Evolutionary conservation across 345 rosid species (phyloP), one percentile per base, ranked within the genome.

Genomic region (Zanthoxylum bungeanum): DNA sequence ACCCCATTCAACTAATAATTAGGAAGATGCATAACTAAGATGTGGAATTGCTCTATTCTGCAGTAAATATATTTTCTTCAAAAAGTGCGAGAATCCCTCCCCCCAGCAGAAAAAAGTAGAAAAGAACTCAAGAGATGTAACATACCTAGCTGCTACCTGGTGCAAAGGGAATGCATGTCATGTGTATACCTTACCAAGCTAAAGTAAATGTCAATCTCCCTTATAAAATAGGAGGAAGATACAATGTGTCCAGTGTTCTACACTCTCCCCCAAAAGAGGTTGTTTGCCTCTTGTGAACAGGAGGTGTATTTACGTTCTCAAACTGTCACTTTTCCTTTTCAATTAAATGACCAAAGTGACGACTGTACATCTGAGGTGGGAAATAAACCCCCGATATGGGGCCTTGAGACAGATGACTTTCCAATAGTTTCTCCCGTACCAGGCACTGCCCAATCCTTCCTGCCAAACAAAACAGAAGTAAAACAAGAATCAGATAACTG

Each of bases 321-420:
- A 71, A 71, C 66, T 79, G 78, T 75, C 77, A 74, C 79, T 59
- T 59, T 60, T 64, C 72, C 78, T 75, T 77, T 62, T 75, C 57
- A 83, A 66, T 80, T 81, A 73, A 80, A 83, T 69, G 73, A 85
- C 98, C 94, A 89, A 80, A 87, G 85, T 66, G 93, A 84, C 86
- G 93, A 84, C 87, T 87, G 86, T 85, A 86, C 98, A 90, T 85
- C 88, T 75, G 83, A 74, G 81, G 65, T 73, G 69, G 84, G 79
- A 78, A 77, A 82, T 67, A 76, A 75, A 73, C 89, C 86, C 75
- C 87, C 91, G 53, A 74, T 76, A 65, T 72, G 80, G 22, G 84
- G 79, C 77, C 82, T 83, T 1, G 76, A 64, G 39, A 75, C 73
- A 8, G 81, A 61, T 9, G 82, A 33, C 70, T 80, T 85, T 17